Conservation (phyloP, 2,329 filamentous ascomycete genomes). For the Botrytis elliptica region DNA sequence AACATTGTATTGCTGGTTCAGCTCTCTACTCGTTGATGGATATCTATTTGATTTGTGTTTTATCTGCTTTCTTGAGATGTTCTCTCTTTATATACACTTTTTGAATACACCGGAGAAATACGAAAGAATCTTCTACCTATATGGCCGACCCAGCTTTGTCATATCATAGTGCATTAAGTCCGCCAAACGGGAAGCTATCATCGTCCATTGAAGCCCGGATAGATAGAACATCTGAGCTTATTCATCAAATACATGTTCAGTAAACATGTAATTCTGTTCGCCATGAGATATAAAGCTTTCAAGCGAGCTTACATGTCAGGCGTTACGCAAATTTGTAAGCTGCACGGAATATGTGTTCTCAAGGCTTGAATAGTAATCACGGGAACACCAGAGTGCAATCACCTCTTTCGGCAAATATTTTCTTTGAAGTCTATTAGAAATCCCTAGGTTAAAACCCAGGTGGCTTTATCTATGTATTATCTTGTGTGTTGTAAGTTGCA, state of each 20-base stretch:
- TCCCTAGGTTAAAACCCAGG: accelerated
- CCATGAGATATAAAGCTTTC: neutral
- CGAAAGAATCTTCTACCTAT: too few relatives aligned
- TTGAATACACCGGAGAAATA: neutral
- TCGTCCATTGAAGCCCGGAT: neutral
- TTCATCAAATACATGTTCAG: neutral
- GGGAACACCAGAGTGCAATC: neutral
- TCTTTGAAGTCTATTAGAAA: too few relatives aligned
- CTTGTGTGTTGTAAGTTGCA: too few relatives aligned
- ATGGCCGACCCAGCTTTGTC: neutral
- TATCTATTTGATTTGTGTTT: neutral
- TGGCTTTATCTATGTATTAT: neutral
- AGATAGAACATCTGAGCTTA: neutral
- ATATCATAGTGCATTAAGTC: neutral
- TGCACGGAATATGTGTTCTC: too few relatives aligned
- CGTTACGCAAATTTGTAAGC: neutral
- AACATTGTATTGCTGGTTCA: neutral
- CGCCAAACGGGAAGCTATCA: too few relatives aligned
- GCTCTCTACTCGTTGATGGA: neutral
- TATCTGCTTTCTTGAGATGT: too few relatives aligned
- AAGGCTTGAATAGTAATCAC: neutral
- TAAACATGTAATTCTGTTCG: neutral
- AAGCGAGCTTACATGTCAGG: neutral
- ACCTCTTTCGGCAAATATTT: neutral
- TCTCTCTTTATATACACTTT: neutral